phyloP scores from a whole-genome alignment of 495 filamentous ascomycete genomes.

The Oidiodendron maius region DNA sequence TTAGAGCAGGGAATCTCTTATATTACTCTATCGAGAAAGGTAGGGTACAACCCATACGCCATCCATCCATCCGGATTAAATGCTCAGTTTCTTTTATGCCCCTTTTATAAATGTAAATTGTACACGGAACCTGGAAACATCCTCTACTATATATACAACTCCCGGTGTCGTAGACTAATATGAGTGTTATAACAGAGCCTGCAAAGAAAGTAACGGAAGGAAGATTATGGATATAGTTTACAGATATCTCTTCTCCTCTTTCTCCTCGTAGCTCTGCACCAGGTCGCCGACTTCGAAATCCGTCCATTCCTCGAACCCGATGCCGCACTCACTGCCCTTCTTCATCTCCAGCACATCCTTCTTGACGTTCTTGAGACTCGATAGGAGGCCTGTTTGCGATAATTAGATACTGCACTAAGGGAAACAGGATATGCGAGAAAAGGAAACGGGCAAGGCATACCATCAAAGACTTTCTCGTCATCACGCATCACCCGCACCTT shows the following conservation, averaged over 20 bases:
- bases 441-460: slow-evolving; percentile 42
- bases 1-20: too few species aligned
- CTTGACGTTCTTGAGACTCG: slow-evolving; percentile 84
- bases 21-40: too few species aligned
- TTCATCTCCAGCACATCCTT: slow-evolving; percentile 83
- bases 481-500: slow-evolving; percentile 67
- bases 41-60: too few species aligned
- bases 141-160: too few species aligned
- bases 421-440: neutral
- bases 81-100: too few species aligned
- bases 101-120: too few species aligned
- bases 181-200: too few species aligned
- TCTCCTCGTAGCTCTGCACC: slow-evolving; percentile 81
- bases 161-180: too few species aligned
- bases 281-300: slow-evolving; percentile 76
- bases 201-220: too few species aligned
- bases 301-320: slow-evolving; percentile 75
- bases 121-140: too few species aligned
- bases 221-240: too few species aligned
- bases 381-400: slow-evolving; percentile 53
- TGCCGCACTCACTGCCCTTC: slow-evolving; percentile 89
- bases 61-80: too few species aligned
- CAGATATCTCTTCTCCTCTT: slow-evolving; percentile 62
- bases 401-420: neutral
- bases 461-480: slow-evolving; percentile 67